phyloP scores from a whole-genome alignment of 208 protist species.

The Novymonas esmeraldas region DNA sequence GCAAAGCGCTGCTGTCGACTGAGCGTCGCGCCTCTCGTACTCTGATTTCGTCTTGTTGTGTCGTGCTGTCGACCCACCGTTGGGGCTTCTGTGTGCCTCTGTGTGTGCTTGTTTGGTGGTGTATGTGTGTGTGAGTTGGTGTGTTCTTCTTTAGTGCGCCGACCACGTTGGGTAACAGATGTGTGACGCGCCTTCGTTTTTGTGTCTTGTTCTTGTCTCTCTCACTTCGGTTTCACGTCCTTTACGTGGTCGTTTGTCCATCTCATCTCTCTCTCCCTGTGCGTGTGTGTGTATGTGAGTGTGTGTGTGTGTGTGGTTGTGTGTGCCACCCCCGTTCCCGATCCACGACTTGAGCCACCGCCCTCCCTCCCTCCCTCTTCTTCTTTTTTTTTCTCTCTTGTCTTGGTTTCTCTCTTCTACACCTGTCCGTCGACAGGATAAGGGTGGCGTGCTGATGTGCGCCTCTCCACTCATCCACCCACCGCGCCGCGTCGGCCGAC shows the following conservation, averaged over 20 bases:
- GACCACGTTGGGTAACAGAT: slow-evolving; percentile 32
- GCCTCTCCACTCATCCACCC: no score
- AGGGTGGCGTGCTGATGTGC: no score
- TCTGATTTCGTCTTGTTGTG: neutral
- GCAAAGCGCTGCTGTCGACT: neutral
- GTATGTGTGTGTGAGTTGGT: slow-evolving; percentile 1
- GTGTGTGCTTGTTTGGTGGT: neutral
- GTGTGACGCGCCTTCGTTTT: slow-evolving; percentile 10
- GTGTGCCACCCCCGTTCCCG: no score
- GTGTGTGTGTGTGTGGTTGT: no score
- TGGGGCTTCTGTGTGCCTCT: neutral
- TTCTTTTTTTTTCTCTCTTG: slow-evolving; percentile 26
- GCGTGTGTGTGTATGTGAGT: no score
- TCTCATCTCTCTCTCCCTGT: slow-evolving; percentile 11
- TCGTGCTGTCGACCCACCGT: neutral
- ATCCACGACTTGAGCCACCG: no score
- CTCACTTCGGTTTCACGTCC: neutral
- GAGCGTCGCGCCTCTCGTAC: neutral
- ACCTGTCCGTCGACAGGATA: neutral
- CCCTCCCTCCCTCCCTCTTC: neutral
- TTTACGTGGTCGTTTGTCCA: neutral
- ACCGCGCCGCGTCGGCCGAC: no score
- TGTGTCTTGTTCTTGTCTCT: slow-evolving; percentile 6
- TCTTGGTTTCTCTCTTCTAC: neutral
- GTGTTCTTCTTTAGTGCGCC: neutral